phyloP scores from a whole-genome alignment of 2,329 filamentous ascomycete genomes.

The Colletotrichum cereale region DNA sequence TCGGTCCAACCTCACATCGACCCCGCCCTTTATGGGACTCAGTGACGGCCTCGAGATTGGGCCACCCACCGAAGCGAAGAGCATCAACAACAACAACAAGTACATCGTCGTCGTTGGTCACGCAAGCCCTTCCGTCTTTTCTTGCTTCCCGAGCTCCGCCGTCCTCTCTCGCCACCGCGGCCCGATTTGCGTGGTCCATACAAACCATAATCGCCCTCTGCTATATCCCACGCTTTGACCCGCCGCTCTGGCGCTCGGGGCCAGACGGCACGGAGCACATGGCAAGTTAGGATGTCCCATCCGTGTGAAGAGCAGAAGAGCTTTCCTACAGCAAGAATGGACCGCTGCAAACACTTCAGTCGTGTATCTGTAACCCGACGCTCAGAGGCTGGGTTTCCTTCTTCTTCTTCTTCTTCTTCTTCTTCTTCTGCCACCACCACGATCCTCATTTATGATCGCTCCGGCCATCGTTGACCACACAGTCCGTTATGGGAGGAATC shows the following conservation, averaged over 20 bases:
- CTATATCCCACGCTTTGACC: slow-evolving; percentile 28
- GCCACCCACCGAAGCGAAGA: not conserved
- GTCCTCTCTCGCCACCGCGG: not conserved
- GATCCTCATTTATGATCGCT: not conserved
- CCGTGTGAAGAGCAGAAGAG: not conserved
- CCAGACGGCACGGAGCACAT: slow-evolving; percentile 16
- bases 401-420: not conserved
- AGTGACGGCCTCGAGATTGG: not conserved
- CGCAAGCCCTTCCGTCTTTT: not conserved
- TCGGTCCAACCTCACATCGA: not conserved
- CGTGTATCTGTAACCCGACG: slow-evolving; percentile 21
- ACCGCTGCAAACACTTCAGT: slow-evolving; percentile 20
- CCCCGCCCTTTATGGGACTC: not conserved
- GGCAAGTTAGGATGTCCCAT: slow-evolving; percentile 18
- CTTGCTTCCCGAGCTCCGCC: not conserved
- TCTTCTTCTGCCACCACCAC: not conserved
- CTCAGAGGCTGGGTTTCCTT: not conserved
- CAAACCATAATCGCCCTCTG: not conserved
- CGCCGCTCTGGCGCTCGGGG: slow-evolving; percentile 8
- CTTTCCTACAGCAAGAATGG: slow-evolving; percentile 1
- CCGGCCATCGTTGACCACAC: not conserved
- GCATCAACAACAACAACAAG: not conserved
- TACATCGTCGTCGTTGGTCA: not conserved
- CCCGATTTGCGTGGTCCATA: not conserved
- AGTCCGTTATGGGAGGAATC: not conserved